Base-by-base conservation (phyloP, 1,284 basidiomycete genomes). In the Leccinum pallidistipes region DNA sequence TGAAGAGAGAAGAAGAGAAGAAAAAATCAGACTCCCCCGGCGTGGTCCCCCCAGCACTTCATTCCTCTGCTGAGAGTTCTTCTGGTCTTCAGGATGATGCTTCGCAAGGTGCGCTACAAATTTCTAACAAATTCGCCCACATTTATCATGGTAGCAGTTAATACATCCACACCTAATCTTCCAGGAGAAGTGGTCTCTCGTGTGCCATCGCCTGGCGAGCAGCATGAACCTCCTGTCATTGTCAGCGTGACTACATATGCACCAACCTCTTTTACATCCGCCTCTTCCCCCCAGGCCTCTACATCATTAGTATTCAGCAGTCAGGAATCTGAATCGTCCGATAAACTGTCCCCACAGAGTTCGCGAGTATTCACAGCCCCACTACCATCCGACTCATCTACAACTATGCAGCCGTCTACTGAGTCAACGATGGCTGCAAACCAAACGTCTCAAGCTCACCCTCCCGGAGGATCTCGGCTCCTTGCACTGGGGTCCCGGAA, bases 1-100 rank as follows among this genome's bases (percentile, higher is more conserved):
- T 95, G 90, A 90, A 89, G 74, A 81, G 85, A 65, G 92, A 92
- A 68, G 86, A 90, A 64, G 86, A 89, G 67, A 90, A 87, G 74
- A 88, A 84, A 68, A 82, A 81, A 65, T 68, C 68, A 5, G 83
- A 81, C 18, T 63, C 65, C 14, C 63, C 64, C 36, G 21, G 45
- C 45, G 31, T 55, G 27, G 50, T 56, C 6, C 32, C 56, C 36
- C 49, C 55, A 32, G 43, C 21, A 36, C 45, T 31, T 27, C 55
- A 54, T 27, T 50, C 52, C 54, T 47, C 56, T n/a, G 14, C 55
- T 29, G 70, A 70, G 38, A 62, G 51, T 50, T 0, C 57, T 10
- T 59, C 62, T 31, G 3, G 43, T 58, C 54, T 31, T 55, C 57
- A 60, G 9, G 69, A 65, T n/a, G 54, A 58, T 43, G 54, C 29